Evolutionary conservation across 1,284 basidiomycete species (phyloP).

Genomic region (Amylostereum chailletii): DNA sequence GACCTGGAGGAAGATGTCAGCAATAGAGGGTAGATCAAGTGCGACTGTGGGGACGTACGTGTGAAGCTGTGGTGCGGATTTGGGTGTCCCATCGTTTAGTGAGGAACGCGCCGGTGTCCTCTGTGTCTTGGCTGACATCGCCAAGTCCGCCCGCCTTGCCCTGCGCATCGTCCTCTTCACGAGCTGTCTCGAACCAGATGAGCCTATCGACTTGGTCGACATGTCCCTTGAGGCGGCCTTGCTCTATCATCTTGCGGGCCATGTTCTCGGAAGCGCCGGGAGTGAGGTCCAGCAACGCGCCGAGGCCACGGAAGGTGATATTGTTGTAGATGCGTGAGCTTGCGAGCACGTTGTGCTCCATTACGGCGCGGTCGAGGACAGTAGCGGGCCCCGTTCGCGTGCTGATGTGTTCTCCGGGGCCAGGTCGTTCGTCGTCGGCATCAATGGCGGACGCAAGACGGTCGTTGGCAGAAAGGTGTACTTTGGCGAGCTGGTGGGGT

Average conservation of each 20-base stretch:
- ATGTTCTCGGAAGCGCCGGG: constrained; percentile 88
- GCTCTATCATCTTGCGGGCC: constrained; percentile 94
- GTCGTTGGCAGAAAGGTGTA: constrained; percentile 75
- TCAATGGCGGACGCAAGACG: constrained; percentile 57
- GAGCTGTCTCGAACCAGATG: constrained; percentile 82
- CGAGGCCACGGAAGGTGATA: constrained; percentile 85
- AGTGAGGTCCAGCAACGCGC: constrained; percentile 76
- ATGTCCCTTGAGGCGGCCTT: constrained; percentile 81
- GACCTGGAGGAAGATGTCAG: constrained; percentile 35
- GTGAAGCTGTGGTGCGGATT: constrained; percentile 77
- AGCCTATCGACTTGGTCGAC: constrained; percentile 92
- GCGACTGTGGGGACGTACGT: constrained; percentile 38
- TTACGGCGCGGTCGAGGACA: constrained; percentile 94
- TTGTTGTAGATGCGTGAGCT: constrained; percentile 94
- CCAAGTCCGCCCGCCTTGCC: constrained; percentile 89
- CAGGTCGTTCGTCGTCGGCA: constrained; percentile 37
- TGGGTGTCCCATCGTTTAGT: constrained; percentile 91
- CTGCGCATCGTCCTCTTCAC: constrained; percentile 82
- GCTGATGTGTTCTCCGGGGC: constrained; percentile 37
- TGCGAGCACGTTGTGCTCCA: constrained; percentile 96
- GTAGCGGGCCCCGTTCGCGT: constrained; percentile 84
- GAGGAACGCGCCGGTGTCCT: constrained; percentile 81
- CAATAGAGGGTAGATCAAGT: background rate
- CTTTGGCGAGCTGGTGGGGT: constrained; percentile 88
- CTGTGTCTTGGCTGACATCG: constrained; percentile 73